Percentiles rank a stretch among this genome's conserved stretches.
phyloP scores from a whole-genome alignment of 306 rosid species.

The Dryas drummondii region DNA sequence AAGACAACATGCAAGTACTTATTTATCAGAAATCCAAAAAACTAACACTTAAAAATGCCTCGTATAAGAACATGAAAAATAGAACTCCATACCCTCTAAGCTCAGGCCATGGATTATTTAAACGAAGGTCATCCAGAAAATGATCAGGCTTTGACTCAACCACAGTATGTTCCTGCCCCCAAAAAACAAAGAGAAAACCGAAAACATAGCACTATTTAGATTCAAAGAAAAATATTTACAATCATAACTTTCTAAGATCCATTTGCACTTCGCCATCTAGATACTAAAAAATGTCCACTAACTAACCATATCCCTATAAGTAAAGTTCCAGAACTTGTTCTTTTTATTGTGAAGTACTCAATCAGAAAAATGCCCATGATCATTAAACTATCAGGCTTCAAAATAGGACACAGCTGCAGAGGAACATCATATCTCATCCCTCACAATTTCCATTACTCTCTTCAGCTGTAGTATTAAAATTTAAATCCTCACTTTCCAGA shows the following conservation, averaged over 20 bases:
- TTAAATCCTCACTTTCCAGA: neutral
- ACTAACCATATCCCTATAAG: conserved; percentile 3
- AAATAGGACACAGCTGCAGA: neutral
- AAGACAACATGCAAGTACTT: conserved; percentile 6
- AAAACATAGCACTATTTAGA: conserved; percentile 18
- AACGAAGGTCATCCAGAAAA: conserved; percentile 93
- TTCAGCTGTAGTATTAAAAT: neutral
- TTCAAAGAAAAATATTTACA: conserved; percentile 18
- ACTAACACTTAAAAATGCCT: neutral
- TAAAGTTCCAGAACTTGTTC: conserved; percentile 7
- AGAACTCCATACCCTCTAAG: conserved; percentile 59
- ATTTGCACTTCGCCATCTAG: conserved; percentile 1
- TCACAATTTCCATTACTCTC: neutral
- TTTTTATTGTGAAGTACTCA: neutral
- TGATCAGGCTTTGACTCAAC: conserved; percentile 97
- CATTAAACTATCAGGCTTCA: conserved; percentile 11
- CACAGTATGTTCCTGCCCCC: conserved; percentile 83
- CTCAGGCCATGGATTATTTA: conserved; percentile 98
- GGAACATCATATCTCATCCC: conserved; percentile 10
- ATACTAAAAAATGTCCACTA: neutral
- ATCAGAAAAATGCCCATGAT: conserved; percentile 8
- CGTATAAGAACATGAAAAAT: conserved; percentile 17
- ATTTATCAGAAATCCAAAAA: conserved; percentile 3
- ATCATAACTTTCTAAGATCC: conserved; percentile 17
- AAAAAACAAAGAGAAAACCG: conserved; percentile 29